These are phyloP conservation scores for Hypoxylon intermedium DNA, from an alignment of 495 filamentous ascomycete species.

Conservation along the genomic window DNA sequence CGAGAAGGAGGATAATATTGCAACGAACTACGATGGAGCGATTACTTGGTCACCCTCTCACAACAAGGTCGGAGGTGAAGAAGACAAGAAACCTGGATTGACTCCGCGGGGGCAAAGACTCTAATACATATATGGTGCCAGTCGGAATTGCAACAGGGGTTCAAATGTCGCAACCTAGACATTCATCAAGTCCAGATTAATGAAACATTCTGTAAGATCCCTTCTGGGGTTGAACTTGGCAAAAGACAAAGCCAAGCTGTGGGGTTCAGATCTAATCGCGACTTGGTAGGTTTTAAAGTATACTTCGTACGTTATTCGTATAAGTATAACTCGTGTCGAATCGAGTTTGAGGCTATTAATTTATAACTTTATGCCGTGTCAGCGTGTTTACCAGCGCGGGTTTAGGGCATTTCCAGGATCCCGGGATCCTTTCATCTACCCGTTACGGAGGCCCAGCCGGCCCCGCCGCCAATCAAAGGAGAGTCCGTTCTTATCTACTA, in stretches of 20 bases:
- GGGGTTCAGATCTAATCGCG: too few relatives aligned
- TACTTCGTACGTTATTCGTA: too few relatives aligned
- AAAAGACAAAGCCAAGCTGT: too few relatives aligned
- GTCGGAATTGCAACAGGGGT: background rate
- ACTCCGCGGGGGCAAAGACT: background rate
- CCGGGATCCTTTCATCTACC: constrained; percentile 2
- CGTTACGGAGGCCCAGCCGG: background rate
- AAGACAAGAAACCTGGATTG: background rate
- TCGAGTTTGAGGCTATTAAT: too few relatives aligned
- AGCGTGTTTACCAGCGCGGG: background rate
- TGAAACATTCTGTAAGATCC: too few relatives aligned
- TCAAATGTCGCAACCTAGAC: background rate
- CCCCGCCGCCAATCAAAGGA: constrained; percentile 5
- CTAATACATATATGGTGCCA: constrained; percentile 23
- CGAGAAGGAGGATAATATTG: background rate
- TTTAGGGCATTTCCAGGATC: background rate
- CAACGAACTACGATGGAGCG: background rate
- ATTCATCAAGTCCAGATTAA: too few relatives aligned
- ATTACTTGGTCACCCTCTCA: constrained; percentile 7
- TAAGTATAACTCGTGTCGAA: too few relatives aligned
- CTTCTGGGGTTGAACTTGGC: too few relatives aligned
- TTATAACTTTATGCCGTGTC: too few relatives aligned
- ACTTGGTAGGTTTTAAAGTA: too few relatives aligned
- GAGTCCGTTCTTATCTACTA: background rate
- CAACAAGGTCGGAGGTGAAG: constrained; percentile 3